A percentile compares a stretch with the other conserved stretches of the same genome.
phyloP scores from a whole-genome alignment of 371 early-diverging fungal genomes.

The Mucor sp. region DNA sequence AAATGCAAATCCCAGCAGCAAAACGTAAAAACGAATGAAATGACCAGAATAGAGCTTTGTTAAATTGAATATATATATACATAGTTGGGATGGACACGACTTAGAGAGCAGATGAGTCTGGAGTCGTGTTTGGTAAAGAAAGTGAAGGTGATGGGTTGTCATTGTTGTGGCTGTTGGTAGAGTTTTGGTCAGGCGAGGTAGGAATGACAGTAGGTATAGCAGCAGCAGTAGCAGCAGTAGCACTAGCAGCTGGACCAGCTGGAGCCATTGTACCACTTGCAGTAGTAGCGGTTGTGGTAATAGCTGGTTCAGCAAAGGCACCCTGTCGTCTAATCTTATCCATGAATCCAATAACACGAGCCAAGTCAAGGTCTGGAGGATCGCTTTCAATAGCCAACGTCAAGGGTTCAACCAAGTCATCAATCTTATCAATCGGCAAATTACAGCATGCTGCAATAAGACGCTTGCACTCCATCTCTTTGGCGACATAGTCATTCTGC shows the following conservation, averaged over 20 bases:
- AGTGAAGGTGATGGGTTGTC: background rate
- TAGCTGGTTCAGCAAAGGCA: conserved; percentile 6
- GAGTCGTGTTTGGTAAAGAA: background rate
- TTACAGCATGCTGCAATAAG: conserved; percentile 79
- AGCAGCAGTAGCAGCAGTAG: background rate
- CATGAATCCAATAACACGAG: conserved; percentile 64
- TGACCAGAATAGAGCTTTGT: background rate
- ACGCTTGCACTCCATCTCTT: conserved; percentile 71
- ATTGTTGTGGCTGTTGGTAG: background rate
- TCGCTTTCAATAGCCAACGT: conserved; percentile 77
- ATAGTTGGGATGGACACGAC: background rate
- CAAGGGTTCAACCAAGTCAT: conserved; percentile 66
- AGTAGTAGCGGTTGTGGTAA: background rate
- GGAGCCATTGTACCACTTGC: background rate
- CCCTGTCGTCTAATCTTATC: conserved; percentile 32
- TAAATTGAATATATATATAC: background rate
- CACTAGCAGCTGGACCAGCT: background rate
- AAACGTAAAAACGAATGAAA: background rate
- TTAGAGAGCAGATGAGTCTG: background rate
- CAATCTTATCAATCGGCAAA: conserved; percentile 69
- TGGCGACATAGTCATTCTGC: conserved; percentile 42
- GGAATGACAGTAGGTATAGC: background rate
- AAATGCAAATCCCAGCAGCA: too few relatives aligned
- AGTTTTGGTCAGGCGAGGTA: background rate
- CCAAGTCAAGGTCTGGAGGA: conserved; percentile 60